phyloP scores from a whole-genome alignment of 257 asterid species.

The Nicotiana attenuata region DNA sequence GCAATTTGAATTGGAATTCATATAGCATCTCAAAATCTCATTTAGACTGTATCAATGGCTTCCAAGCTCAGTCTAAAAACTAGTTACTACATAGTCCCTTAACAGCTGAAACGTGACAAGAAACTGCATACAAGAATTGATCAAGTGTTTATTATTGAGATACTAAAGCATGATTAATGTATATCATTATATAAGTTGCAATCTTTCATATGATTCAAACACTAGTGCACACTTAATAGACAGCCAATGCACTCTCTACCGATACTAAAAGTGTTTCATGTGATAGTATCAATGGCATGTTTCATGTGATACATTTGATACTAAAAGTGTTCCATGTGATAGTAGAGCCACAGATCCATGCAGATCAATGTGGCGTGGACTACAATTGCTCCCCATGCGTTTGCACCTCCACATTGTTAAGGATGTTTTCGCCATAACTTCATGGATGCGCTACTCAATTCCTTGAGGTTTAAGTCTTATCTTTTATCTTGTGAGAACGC shows the following conservation, averaged over 20 bases:
- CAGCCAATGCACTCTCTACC: neutral
- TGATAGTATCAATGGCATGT: neutral
- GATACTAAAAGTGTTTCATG: neutral
- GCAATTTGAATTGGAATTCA: too few species aligned
- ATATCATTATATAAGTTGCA: too few species aligned
- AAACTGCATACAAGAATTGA: too few species aligned
- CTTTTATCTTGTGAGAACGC: neutral
- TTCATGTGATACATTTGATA: neutral
- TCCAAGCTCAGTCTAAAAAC: too few species aligned
- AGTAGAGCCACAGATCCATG: neutral
- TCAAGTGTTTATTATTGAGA: too few species aligned
- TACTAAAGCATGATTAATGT: too few species aligned
- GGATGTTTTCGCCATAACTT: neutral
- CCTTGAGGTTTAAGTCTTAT: neutral
- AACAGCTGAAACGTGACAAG: too few species aligned
- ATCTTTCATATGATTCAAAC: neutral
- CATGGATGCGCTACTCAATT: neutral
- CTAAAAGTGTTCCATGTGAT: neutral
- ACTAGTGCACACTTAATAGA: neutral
- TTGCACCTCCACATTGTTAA: slow-evolving; percentile 2
- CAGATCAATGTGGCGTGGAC: neutral
- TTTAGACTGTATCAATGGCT: too few species aligned
- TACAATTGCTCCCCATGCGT: neutral
- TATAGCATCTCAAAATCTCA: too few species aligned
- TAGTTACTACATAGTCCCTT: too few species aligned